Conservation (phyloP, 768 basidiomycete genomes). For the Podaxis mareebaensis region DNA sequence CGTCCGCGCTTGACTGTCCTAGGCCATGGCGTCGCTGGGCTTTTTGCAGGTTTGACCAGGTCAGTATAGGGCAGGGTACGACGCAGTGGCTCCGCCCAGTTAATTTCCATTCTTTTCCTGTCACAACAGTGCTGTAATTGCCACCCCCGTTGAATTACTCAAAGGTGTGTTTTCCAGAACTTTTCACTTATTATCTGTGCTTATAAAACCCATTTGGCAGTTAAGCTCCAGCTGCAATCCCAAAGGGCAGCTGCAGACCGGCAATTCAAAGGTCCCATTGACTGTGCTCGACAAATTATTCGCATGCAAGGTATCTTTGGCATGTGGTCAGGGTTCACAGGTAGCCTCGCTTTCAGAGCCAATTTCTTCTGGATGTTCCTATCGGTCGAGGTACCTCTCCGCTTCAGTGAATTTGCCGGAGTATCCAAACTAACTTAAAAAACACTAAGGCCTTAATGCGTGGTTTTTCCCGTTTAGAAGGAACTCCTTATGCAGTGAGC, state of each 20-base stretch:
- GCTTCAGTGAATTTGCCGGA: slow-evolving; percentile 11
- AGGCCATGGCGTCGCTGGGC: slow-evolving; percentile 66
- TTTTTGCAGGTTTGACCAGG: slow-evolving; percentile 73
- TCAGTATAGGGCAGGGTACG: slow-evolving; percentile 24
- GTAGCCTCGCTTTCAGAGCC: slow-evolving; percentile 68
- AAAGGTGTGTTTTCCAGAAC: slow-evolving; percentile 48
- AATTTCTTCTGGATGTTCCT: slow-evolving; percentile 84
- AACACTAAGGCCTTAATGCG: slow-evolving; percentile 57
- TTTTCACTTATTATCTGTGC: slow-evolving; percentile 29
- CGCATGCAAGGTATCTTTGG: slow-evolving; percentile 61
- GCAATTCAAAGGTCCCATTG: slow-evolving; percentile 65
- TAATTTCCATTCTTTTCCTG: slow-evolving; percentile 13
- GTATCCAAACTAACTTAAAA: slow-evolving; percentile 21
- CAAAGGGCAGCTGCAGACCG: slow-evolving; percentile 51
- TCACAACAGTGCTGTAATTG: slow-evolving; percentile 55
- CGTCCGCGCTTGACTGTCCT: slow-evolving; percentile 55
- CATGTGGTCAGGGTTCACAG: slow-evolving; percentile 76
- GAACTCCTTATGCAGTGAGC: slow-evolving; percentile 61
- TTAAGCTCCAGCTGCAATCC: slow-evolving; percentile 69
- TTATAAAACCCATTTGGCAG: slow-evolving; percentile 32
- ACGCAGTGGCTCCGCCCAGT: not conserved
- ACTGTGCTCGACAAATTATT: slow-evolving; percentile 65
- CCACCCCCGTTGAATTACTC: slow-evolving; percentile 77
- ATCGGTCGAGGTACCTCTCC: slow-evolving; percentile 53
- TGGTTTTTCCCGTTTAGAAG: slow-evolving; percentile 51